Conservation (phyloP, 164 flowering plant genomes). For the Aristolochia californica region DNA sequence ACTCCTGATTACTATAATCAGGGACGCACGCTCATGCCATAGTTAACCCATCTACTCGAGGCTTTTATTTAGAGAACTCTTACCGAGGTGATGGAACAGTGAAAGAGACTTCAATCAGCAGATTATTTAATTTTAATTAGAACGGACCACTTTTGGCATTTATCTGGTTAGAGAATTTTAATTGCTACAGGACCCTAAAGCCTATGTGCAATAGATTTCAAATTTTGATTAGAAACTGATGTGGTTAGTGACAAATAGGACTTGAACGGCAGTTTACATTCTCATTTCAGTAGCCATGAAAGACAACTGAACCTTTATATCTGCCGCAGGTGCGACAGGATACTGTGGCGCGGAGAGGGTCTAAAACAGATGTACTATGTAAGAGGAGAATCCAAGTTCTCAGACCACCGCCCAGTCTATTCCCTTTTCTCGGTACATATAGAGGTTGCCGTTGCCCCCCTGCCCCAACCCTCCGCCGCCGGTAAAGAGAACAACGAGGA, state of each 20-base stretch:
- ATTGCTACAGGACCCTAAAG: too few species aligned
- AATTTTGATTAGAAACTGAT: neutral
- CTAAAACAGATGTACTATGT: conserved; percentile 55
- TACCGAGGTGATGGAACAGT: too few species aligned
- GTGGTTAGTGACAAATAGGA: neutral
- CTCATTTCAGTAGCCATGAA: neutral
- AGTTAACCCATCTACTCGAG: neutral
- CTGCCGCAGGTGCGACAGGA: conserved; percentile 69
- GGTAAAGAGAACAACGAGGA: neutral
- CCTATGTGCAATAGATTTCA: neutral
- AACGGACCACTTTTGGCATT: too few species aligned
- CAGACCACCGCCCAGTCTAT: conserved; percentile 79
- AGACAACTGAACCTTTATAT: neutral
- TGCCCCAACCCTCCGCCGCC: too few species aligned
- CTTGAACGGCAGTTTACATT: neutral
- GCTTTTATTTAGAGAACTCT: too few species aligned
- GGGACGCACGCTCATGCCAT: neutral
- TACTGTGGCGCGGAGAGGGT: conserved; percentile 78
- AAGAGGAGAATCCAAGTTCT: conserved; percentile 67
- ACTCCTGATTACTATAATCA: neutral
- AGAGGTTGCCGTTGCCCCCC: conserved; percentile 9
- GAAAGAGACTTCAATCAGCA: too few species aligned
- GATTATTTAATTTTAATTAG: too few species aligned
- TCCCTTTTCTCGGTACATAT: conserved; percentile 54
- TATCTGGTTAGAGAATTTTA: too few species aligned